Evolutionary conservation across 495 filamentous ascomycete genomes (phyloP), one percentile per base, ranked within the genome.

Genomic region (Melanomma pulvis-pyrius): DNA sequence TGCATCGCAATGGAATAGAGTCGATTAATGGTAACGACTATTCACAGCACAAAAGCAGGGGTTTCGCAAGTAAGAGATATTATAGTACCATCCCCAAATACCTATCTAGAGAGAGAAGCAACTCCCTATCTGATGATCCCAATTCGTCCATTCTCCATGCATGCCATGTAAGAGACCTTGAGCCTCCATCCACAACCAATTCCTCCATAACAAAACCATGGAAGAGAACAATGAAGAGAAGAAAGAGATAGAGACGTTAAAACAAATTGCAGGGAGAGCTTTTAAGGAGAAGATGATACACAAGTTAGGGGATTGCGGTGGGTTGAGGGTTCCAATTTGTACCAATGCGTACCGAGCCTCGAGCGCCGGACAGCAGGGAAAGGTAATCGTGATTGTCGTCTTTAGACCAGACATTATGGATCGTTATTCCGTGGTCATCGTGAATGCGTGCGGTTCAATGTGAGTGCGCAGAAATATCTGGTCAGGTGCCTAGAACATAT

Each of bases 211-310:
- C 26, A 24, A 55, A 30, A 24, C 12, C 25, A 13, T 32, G 24
- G 28, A 54, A 54, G 51, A 61, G 59, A 61, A 44, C 17, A 49
- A 34, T 5, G 30, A 17, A 44, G 8, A 44, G 39, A 44, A 12
- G 8, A 55, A 28, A 30, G 30, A 57, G 19, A 54, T 19, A 57
- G 25, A 21, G 30, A 22, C 30, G 28, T 57, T 19, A 24, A 30
- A n/a, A 22, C 28, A 30, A 32, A 22, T 46, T 28, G n/a, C 12
- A 26, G 30, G n/a, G 50, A 36, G n/a, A 46, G 34, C 15, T 63
- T 63, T 63, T 53, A 49, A 63, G n/a, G 50, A 63, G 47, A 52
- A 53, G 32, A 48, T 54, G 22, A 51, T 51, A 63, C 60, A 63
- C 48, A 54, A 30, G 15, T n/a, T 63, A 17, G 11, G 39, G 15